Evolutionary conservation across 768 basidiomycete genomes (phyloP).

Genomic region (Lactarius evosmus): DNA sequence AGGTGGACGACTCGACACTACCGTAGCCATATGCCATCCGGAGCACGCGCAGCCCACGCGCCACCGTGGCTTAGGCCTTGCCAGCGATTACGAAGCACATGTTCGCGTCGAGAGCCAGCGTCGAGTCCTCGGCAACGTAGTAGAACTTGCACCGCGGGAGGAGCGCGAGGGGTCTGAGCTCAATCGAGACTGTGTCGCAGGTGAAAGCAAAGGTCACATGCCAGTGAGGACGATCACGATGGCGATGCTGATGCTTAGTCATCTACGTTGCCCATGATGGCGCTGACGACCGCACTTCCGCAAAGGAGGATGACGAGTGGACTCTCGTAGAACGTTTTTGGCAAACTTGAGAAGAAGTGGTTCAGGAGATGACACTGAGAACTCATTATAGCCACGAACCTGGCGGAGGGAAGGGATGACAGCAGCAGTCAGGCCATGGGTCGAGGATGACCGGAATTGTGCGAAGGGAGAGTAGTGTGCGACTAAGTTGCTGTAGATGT

Average conservation of each 20-base stretch:
- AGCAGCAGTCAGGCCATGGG: too few relatives aligned
- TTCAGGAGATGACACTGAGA: too few relatives aligned
- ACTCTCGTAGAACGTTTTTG: too few relatives aligned
- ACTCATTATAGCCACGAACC: too few relatives aligned
- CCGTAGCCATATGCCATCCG: slow-evolving; percentile 90
- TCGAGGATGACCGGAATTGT: too few relatives aligned
- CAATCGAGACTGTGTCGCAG: not conserved
- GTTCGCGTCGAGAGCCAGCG: slow-evolving; percentile 68
- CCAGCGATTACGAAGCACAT: slow-evolving; percentile 64
- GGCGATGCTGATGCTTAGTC: slow-evolving; percentile 90
- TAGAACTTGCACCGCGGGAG: slow-evolving; percentile 85
- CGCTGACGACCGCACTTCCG: too few relatives aligned
- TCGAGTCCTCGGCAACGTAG: slow-evolving; percentile 86
- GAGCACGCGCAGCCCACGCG: slow-evolving; percentile 79
- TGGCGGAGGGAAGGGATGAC: too few relatives aligned
- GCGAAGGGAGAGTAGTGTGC: too few relatives aligned
- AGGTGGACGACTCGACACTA: slow-evolving; percentile 41
- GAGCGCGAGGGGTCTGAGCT: slow-evolving; percentile 48
- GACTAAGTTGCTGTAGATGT: too few relatives aligned
- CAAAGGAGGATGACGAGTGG: too few relatives aligned
- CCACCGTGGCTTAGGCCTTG: slow-evolving; percentile 69
- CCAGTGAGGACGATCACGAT: slow-evolving; percentile 94
- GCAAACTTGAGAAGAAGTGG: too few relatives aligned
- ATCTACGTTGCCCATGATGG: too few relatives aligned
- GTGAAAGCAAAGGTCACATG: slow-evolving; percentile 36